Percentiles rank a stretch among this genome's conserved stretches.
Evolutionary conservation across 495 filamentous ascomycete genomes (phyloP).

Genomic region (Aspergillus indologenus): DNA sequence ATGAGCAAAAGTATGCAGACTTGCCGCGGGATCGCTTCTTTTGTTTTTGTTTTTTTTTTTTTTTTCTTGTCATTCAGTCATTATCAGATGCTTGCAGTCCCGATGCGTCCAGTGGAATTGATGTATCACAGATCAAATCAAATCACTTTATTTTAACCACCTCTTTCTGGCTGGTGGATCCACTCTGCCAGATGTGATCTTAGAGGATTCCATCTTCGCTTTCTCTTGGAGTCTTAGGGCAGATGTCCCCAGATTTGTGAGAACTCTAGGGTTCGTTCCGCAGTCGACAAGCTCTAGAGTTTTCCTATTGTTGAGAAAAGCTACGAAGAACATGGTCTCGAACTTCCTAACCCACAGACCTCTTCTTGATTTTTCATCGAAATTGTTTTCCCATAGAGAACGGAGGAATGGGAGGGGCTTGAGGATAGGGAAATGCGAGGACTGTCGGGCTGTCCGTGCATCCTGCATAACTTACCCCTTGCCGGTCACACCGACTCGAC

Average conservation of each 20-base stretch:
- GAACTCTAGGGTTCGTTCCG: not conserved
- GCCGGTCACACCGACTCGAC: slow-evolving; percentile 15
- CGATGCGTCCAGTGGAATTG: not conserved
- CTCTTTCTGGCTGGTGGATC: not conserved
- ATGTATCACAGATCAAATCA: slow-evolving; percentile 5
- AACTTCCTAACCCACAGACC: too few species aligned
- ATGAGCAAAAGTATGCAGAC: not conserved
- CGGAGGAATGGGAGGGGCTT: not conserved
- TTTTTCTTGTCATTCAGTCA: not conserved
- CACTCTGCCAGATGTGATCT: too few species aligned
- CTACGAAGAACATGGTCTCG: too few species aligned
- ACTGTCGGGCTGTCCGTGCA: slow-evolving; percentile 6
- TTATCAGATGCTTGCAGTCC: slow-evolving; percentile 16
- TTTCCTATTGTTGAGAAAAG: too few species aligned
- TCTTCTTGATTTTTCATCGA: not conserved
- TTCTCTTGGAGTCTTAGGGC: not conserved
- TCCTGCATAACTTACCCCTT: slow-evolving; percentile 8
- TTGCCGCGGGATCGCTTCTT: not conserved
- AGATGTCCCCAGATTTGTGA: not conserved
- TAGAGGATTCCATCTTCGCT: not conserved
- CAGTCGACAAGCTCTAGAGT: not conserved
- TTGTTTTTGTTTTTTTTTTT: not conserved
- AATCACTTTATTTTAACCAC: not conserved
- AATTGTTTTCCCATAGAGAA: not conserved
- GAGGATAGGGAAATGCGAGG: not conserved